Percentiles rank a stretch among this genome's conserved stretches.
Evolutionary conservation across 2,329 filamentous ascomycete species (phyloP).

Genomic region (Aspergillus intermedius): DNA sequence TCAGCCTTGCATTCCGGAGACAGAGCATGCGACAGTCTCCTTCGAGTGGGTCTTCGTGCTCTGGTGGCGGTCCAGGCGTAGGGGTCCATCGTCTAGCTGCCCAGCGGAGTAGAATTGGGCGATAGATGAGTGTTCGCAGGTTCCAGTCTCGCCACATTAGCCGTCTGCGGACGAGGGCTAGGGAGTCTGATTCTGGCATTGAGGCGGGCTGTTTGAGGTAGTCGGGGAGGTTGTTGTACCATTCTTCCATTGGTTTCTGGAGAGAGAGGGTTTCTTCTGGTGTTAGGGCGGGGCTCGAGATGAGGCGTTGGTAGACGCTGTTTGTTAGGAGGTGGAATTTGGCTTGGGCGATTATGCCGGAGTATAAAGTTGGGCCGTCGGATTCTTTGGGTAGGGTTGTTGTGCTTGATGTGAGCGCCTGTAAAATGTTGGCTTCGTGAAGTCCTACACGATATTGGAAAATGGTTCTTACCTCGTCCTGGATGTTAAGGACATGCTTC

Average conservation of each 20-base stretch:
- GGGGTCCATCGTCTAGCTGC: constrained; percentile 31
- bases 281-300: constrained; percentile 37
- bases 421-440: too few species aligned
- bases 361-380: constrained; percentile 37
- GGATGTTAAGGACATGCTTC: constrained; percentile 39
- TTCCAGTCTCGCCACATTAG: constrained; percentile 41
- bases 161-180: constrained; percentile 34
- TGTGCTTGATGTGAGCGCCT: constrained; percentile 33
- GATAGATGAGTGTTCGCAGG: constrained; percentile 38
- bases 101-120: constrained; percentile 38
- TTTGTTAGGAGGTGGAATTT: constrained; percentile 41
- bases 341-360: constrained; percentile 37
- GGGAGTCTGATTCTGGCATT: constrained; percentile 28
- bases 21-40: constrained; percentile 34
- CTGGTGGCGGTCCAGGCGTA: constrained; percentile 21
- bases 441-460: too few species aligned
- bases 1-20: constrained; percentile 35
- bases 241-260: constrained; percentile 38
- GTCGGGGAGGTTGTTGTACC: constrained; percentile 35
- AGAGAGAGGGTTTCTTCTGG: constrained; percentile 37
- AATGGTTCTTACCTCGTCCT: constrained; percentile 28
- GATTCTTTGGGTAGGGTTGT: constrained; percentile 32
- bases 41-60: constrained; percentile 31
- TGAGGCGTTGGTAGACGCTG: constrained; percentile 39
- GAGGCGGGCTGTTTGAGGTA: constrained; percentile 34